A percentile compares a stretch with the other conserved stretches of the same genome.
Conservation (phyloP, 208 protist species). For the Balamuthia mandrillaris region DNA sequence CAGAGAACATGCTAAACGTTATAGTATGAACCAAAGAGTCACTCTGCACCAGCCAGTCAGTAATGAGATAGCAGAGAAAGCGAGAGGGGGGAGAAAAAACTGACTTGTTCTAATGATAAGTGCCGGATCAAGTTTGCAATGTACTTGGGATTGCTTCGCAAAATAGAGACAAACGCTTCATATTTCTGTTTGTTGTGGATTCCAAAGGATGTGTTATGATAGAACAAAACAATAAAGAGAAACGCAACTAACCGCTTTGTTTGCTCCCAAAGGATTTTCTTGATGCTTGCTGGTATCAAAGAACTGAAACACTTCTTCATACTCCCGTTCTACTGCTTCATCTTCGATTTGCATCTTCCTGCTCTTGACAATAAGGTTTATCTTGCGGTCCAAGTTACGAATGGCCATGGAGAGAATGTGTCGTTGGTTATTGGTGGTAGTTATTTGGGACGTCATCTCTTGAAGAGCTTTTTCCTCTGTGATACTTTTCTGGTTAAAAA, state of each 20-base stretch:
- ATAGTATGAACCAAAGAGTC: slow-evolving; percentile 18
- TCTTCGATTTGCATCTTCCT: slow-evolving; percentile 24
- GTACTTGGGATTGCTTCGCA: neutral
- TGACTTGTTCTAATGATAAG: neutral
- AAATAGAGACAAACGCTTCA: neutral
- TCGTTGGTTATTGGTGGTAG: neutral
- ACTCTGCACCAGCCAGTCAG: neutral
- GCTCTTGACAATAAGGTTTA: slow-evolving; percentile 30
- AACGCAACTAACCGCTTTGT: neutral
- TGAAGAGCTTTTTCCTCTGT: slow-evolving; percentile 14
- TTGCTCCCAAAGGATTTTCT: neutral
- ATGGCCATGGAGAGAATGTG: slow-evolving; percentile 15
- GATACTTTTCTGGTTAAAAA: neutral
- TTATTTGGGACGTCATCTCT: slow-evolving; percentile 28
- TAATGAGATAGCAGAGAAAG: neutral
- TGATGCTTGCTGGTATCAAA: slow-evolving; percentile 28
- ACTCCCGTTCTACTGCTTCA: neutral
- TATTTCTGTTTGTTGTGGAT: neutral
- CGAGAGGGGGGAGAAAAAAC: neutral
- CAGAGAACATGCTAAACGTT: neutral
- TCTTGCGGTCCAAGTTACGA: slow-evolving; percentile 23
- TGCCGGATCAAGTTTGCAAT: neutral
- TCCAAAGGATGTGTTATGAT: neutral
- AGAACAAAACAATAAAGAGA: neutral
- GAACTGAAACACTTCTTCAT: slow-evolving; percentile 34